phyloP scores from a whole-genome alignment of 176 grass and related monocot genomes.

The Calamus simplicifolius region DNA sequence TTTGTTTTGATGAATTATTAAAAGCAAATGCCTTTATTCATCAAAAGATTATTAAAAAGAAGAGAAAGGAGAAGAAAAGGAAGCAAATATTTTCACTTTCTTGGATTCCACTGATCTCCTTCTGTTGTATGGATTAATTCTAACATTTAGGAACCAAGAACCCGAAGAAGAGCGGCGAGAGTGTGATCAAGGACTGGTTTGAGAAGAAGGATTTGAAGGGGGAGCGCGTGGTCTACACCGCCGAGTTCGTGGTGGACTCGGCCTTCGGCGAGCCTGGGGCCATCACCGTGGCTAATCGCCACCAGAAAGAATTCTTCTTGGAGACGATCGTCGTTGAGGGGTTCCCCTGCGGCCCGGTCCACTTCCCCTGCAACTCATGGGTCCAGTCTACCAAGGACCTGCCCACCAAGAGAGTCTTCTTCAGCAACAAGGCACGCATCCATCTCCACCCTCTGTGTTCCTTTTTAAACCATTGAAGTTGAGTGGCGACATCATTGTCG shows the following conservation, averaged over 20 bases:
- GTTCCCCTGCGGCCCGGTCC: slow-evolving; percentile 49
- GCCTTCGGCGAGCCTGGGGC: slow-evolving; percentile 74
- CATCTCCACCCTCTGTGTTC: slow-evolving; percentile 2
- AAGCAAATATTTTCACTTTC: too few species aligned
- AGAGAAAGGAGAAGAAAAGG: too few species aligned
- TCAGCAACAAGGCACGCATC: slow-evolving; percentile 74
- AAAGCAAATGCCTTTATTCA: too few species aligned
- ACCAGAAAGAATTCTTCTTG: slow-evolving; percentile 87
- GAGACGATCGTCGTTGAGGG: slow-evolving; percentile 79
- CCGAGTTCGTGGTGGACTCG: slow-evolving; percentile 65
- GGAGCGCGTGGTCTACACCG: slow-evolving; percentile 78
- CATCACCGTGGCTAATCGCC: slow-evolving; percentile 58
- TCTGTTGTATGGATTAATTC: too few species aligned
- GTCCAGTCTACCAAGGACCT: slow-evolving; percentile 68
- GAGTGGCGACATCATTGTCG: slow-evolving; percentile 26
- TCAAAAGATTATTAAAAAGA: too few species aligned
- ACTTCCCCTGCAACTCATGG: slow-evolving; percentile 90
- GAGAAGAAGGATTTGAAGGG: slow-evolving; percentile 63
- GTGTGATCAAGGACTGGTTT: slow-evolving; percentile 77
- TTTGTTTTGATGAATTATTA: not conserved
- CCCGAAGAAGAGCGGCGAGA: slow-evolving; percentile 40
- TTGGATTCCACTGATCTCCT: too few species aligned
- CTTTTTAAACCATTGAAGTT: not conserved
- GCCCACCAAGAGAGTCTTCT: slow-evolving; percentile 64
- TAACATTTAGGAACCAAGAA: slow-evolving; percentile 46